Evolutionary conservation across 2,329 filamentous ascomycete species (phyloP).

Genomic region (Aspergillus jensenii): DNA sequence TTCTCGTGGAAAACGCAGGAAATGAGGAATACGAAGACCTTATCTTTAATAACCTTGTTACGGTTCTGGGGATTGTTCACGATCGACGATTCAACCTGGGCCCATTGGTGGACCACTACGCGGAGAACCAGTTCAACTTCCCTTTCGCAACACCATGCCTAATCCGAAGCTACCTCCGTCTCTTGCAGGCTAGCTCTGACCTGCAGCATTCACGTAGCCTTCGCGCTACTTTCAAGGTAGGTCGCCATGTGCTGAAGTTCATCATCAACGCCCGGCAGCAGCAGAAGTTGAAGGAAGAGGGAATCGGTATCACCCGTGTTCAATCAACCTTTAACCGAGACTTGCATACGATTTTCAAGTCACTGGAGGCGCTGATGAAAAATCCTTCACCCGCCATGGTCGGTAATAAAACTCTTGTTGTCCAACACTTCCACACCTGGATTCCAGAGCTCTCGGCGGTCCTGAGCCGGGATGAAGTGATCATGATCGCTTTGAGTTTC

Average conservation of each 20-base stretch:
- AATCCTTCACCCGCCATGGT: slow-evolving; percentile 82
- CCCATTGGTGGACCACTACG: slow-evolving; percentile 88
- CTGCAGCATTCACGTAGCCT: slow-evolving; percentile 79
- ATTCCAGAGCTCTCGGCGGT: slow-evolving; percentile 82
- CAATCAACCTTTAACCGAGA: slow-evolving; percentile 77
- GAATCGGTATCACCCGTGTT: slow-evolving; percentile 75
- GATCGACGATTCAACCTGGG: slow-evolving; percentile 90
- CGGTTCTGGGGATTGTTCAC: slow-evolving; percentile 88
- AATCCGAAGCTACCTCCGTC: slow-evolving; percentile 78
- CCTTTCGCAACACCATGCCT: slow-evolving; percentile 88
- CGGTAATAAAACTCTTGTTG: slow-evolving; percentile 89
- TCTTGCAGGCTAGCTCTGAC: slow-evolving; percentile 80
- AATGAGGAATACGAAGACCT: slow-evolving; percentile 91
- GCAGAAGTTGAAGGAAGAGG: slow-evolving; percentile 84
- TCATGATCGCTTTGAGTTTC: slow-evolving; percentile 89
- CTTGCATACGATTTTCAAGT: slow-evolving; percentile 82
- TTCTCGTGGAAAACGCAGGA: slow-evolving; percentile 85
- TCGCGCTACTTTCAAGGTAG: slow-evolving; percentile 91
- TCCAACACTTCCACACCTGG: slow-evolving; percentile 97
- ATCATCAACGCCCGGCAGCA: slow-evolving; percentile 85
- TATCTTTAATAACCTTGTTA: slow-evolving; percentile 85
- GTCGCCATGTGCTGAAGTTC: slow-evolving; percentile 88
- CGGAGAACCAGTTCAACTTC: slow-evolving; percentile 85
- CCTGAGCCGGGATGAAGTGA: slow-evolving; percentile 77
- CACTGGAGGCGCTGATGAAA: slow-evolving; percentile 84